Percentiles rank a stretch among this genome's conserved stretches.
Evolutionary conservation across 2,329 filamentous ascomycete genomes (phyloP).

Genomic region (Torrubiella hemipterigena): DNA sequence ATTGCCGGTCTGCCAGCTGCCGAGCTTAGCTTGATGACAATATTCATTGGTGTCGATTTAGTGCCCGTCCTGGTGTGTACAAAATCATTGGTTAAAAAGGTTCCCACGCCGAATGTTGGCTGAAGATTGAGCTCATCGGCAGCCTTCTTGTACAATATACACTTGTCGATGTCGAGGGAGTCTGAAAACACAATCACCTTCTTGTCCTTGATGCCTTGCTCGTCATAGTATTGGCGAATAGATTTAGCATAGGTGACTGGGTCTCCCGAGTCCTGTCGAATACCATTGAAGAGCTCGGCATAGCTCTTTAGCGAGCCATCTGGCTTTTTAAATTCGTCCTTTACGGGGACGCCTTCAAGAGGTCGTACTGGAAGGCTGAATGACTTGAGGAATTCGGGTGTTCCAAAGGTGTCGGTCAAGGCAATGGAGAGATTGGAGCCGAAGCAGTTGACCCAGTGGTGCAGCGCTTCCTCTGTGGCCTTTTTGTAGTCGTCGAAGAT

Average conservation of each 20-base stretch:
- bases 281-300: slow-evolving; percentile 70
- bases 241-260: slow-evolving; percentile 66
- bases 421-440: slow-evolving; percentile 77
- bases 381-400: slow-evolving; percentile 71
- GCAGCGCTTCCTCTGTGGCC: slow-evolving; percentile 73
- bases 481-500: slow-evolving; percentile 75
- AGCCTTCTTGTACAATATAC: slow-evolving; percentile 77
- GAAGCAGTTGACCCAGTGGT: slow-evolving; percentile 86
- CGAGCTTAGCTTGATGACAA: slow-evolving; percentile 92
- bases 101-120: slow-evolving; percentile 87
- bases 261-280: slow-evolving; percentile 85
- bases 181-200: slow-evolving; percentile 95
- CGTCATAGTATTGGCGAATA: slow-evolving; percentile 72
- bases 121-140: slow-evolving; percentile 72
- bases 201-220: slow-evolving; percentile 60
- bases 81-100: slow-evolving; percentile 94
- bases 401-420: slow-evolving; percentile 93
- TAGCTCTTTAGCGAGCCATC: slow-evolving; percentile 48
- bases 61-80: slow-evolving; percentile 55
- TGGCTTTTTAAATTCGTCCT: slow-evolving; percentile 27
- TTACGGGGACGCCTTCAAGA: slow-evolving; percentile 26
- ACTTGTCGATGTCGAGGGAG: slow-evolving; percentile 81
- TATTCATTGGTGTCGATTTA: slow-evolving; percentile 88
- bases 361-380: slow-evolving; percentile 56
- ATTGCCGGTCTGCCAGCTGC: slow-evolving; percentile 72